A percentile compares a stretch with the other conserved stretches of the same genome.
phyloP scores from a whole-genome alignment of 306 rosid species.

The Elaeagnus macrophylla region DNA sequence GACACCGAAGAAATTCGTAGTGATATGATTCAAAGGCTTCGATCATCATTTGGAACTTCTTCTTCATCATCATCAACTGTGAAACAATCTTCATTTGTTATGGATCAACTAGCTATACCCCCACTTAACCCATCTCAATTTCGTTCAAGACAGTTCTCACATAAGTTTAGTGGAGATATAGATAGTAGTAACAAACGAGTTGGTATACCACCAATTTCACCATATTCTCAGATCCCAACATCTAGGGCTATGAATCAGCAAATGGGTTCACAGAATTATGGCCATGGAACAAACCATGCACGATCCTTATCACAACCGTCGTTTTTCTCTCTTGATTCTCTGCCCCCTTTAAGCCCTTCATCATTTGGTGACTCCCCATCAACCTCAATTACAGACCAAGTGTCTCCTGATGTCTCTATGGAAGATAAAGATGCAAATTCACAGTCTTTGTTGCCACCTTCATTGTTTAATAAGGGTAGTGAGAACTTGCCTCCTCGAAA shows the following conservation, averaged over 20 bases:
- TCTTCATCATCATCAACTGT: constrained; percentile 37
- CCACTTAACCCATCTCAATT: constrained; percentile 49
- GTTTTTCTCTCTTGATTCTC: constrained; percentile 66
- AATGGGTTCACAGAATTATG: constrained; percentile 31
- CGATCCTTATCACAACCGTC: constrained; percentile 85
- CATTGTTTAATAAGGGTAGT: constrained; percentile 42
- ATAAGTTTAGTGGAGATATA: constrained; percentile 29
- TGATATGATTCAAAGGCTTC: constrained; percentile 64
- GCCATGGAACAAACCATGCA: constrained; percentile 54
- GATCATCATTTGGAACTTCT: constrained; percentile 55
- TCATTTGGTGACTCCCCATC: constrained; percentile 66
- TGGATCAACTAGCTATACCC: constrained; percentile 62
- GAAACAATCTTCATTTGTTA: constrained; percentile 34
- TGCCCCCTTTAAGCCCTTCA: constrained; percentile 77
- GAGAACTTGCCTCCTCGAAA: constrained; percentile 68
- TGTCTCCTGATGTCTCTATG: constrained; percentile 64
- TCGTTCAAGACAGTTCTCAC: constrained; percentile 51
- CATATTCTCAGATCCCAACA: constrained; percentile 86
- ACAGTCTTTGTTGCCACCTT: constrained; percentile 55
- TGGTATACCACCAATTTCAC: constrained; percentile 82
- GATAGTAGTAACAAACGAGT: constrained; percentile 23
- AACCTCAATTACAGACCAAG: constrained; percentile 44
- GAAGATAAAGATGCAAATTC: constrained; percentile 69
- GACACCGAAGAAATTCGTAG: constrained; percentile 52
- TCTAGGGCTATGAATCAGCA: constrained; percentile 44